These are phyloP conservation scores for Tuctoria greenei DNA, from an alignment of 176 grass and related monocot species.

Conservation along the genomic window DNA sequence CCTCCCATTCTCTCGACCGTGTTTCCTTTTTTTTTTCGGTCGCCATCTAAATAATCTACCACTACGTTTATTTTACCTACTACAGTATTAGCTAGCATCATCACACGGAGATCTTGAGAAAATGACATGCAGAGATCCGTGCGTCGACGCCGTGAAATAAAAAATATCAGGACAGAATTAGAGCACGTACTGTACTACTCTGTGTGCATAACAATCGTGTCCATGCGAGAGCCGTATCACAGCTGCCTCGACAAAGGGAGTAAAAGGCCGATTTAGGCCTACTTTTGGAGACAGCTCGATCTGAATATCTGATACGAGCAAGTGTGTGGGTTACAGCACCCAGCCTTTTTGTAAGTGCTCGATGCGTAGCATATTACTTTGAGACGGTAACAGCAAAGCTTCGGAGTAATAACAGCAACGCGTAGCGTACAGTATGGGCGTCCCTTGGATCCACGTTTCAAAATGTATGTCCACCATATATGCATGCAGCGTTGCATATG, in stretches of 20 bases:
- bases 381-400: slow-evolving; percentile 1
- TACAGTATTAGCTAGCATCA: not conserved
- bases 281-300: slow-evolving; percentile 4
- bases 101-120: not conserved
- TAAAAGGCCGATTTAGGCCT: not conserved
- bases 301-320: not conserved
- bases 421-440: too few species aligned
- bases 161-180: too few species aligned
- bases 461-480: too few species aligned
- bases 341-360: not conserved
- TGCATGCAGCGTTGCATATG: too few species aligned
- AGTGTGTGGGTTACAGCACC: slow-evolving; percentile 6
- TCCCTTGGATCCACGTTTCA: too few species aligned
- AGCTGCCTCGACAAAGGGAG: slow-evolving; percentile 18
- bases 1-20: too few species aligned
- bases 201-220: not conserved
- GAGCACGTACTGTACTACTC: not conserved
- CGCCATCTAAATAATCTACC: not conserved
- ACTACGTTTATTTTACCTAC: not conserved
- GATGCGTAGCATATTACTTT: not conserved
- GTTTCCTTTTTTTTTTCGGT: not conserved
- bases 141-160: not conserved
- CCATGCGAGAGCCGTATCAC: not conserved
- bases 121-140: not conserved
- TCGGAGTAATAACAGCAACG: not conserved